Conservation (phyloP, 345 rosid species). For the Toxicodendron radicans region DNA sequence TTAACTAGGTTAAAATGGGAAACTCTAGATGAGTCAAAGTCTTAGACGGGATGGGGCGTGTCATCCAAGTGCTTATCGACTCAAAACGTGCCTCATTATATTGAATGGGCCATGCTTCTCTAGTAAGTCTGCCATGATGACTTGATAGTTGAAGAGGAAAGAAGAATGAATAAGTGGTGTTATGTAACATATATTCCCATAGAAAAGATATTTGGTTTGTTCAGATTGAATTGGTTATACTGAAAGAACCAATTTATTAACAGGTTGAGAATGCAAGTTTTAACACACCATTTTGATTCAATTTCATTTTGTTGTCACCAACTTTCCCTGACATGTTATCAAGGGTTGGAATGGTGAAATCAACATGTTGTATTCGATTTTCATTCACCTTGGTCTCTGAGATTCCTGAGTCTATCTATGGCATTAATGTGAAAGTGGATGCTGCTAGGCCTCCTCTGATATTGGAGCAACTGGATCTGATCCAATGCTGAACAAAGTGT, state of each 20-base stretch:
- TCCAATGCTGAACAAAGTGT: conserved; percentile 53
- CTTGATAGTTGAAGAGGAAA: neutral
- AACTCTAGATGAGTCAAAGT: neutral
- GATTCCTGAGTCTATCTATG: conserved; percentile 11
- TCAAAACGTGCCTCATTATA: too few relatives aligned
- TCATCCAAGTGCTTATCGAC: too few relatives aligned
- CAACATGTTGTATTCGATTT: neutral
- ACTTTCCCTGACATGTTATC: neutral
- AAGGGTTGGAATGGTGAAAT: neutral
- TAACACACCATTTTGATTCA: neutral
- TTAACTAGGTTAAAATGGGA: neutral
- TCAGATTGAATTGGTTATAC: neutral
- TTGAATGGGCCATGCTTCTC: too few relatives aligned
- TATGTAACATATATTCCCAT: neutral
- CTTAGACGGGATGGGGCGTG: too few relatives aligned
- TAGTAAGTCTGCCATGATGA: too few relatives aligned
- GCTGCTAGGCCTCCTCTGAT: conserved; percentile 65
- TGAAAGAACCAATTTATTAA: neutral
- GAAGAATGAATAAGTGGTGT: neutral
- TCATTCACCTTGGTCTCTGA: conserved; percentile 16
- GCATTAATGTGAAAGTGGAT: conserved; percentile 32
- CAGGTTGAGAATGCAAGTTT: conserved; percentile 2
- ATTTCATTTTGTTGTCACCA: neutral
- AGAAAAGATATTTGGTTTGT: neutral
- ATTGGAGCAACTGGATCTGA: conserved; percentile 86